Evolutionary conservation across 2,329 filamentous ascomycete species (phyloP), one percentile per base, ranked within the genome.

Genomic region (Sclerotinia glacialis): DNA sequence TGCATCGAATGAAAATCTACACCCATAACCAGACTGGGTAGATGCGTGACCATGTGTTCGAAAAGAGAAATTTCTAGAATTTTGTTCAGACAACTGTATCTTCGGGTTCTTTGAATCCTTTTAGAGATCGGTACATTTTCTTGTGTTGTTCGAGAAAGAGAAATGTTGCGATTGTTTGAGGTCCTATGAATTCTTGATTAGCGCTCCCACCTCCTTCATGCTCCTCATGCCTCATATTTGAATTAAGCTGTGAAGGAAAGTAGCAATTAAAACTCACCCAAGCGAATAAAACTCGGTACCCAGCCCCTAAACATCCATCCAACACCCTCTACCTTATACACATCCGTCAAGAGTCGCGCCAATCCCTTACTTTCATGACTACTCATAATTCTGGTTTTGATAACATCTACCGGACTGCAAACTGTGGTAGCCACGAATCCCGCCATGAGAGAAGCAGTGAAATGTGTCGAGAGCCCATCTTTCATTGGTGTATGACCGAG

Each of bases 231-330:
- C 31, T 34, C 11, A 14, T 56, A 14, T 56, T 63, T 26, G 34
- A 18, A 46, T 18, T 12, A 21, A n/a, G 23, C 3, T n/a, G 21
- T n/a, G 12, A n/a, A 28, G n/a, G 12, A 12, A 34, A 12, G 18
- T 18, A 11, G 28, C 18, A 21, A 23, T 4, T 37, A 26, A 11
- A 37, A 56, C 65, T 67, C 34, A 67, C 65, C 65, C 60, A 89
- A 78, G 67, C 87, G 79, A 70, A 89, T 80, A 75, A 89, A 89
- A 72, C 85, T 87, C n/a, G 92, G 92, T 56, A 93, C 87, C 91
- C 92, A 96, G 68, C 92, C 92, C 78, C 91, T 91, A 79, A 96
- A 96, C 84, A 94, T 89, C 92, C 92, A 96, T 54, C 83, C 79
- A 60, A 91, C 77, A 1, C 92, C 92, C 75, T 96, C 91, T 23